A percentile compares a stretch with the other conserved stretches of the same genome.
These are phyloP conservation scores for Blastobotrys serpentis DNA, from an alignment of 1,139 yeast genomes.

Conservation along the genomic window DNA sequence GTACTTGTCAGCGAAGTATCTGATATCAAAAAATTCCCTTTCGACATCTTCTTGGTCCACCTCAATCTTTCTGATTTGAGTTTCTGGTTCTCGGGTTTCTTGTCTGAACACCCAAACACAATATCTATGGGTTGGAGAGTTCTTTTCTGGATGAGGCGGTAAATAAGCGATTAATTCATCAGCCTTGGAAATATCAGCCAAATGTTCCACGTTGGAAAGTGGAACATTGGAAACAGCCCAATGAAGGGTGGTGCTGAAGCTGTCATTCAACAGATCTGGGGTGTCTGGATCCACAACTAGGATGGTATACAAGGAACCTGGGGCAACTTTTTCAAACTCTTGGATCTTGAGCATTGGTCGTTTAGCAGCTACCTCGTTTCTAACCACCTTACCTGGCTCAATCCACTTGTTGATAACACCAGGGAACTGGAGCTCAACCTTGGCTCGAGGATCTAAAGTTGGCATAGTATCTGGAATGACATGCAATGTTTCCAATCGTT, in stretches of 20 bases:
- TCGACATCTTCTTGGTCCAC: conserved; percentile 29
- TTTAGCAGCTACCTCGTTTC: conserved; percentile 66
- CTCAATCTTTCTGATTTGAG: conserved; percentile 18
- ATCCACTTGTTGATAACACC: conserved; percentile 69
- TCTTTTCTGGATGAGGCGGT: conserved; percentile 91
- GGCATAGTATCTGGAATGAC: conserved; percentile 95
- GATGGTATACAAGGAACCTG: conserved; percentile 60
- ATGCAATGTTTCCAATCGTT: conserved; percentile 79
- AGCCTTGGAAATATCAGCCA: conserved; percentile 49
- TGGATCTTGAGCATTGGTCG: conserved; percentile 76
- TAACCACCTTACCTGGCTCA: conserved; percentile 73
- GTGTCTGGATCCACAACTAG: conserved; percentile 88
- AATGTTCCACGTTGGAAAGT: conserved; percentile 57
- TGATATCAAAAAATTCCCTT: conserved; percentile 63
- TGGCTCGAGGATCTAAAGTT: conserved; percentile 78
- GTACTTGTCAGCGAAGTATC: conserved; percentile 58
- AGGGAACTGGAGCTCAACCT: conserved; percentile 69
- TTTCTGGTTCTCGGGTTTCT: conserved; percentile 25
- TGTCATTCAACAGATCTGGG: conserved; percentile 70
- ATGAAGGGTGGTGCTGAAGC: conserved; percentile 69
- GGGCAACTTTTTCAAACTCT: conserved; percentile 60
- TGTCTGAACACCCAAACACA: conserved; percentile 92
- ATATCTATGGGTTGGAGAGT: conserved; percentile 77
- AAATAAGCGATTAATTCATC: conserved; percentile 60
- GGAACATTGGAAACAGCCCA: conserved; percentile 77